These are phyloP conservation scores for Gliomastix tumulicola DNA, from an alignment of 2,329 filamentous ascomycete genomes.

Conservation along the genomic window DNA sequence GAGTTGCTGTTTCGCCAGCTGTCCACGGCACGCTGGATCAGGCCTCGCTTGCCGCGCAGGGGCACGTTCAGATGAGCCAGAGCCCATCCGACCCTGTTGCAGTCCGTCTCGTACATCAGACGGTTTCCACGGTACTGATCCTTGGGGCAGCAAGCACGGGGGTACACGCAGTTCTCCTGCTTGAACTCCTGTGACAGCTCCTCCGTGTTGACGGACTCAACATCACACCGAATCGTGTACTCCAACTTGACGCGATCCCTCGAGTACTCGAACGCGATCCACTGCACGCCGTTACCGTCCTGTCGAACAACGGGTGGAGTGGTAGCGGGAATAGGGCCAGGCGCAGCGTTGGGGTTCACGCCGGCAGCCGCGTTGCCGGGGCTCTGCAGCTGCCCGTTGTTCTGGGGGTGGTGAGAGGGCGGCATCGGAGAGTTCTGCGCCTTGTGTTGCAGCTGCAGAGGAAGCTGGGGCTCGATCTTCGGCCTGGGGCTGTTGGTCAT, in stretches of 20 bases:
- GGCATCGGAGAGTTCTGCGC: conserved; percentile 34
- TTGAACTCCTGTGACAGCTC: conserved; percentile 84
- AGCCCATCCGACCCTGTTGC: conserved; percentile 99
- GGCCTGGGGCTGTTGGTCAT: conserved; percentile 56
- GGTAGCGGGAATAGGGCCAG: conserved; percentile 92
- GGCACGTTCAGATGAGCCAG: conserved; percentile 88
- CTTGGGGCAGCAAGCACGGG: conserved; percentile 87
- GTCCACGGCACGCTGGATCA: conserved; percentile 95
- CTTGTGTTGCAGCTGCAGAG: conserved; percentile 56
- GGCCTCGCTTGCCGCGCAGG: conserved; percentile 83
- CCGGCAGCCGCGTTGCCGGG: conserved; percentile 33
- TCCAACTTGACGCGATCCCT: conserved; percentile 98
- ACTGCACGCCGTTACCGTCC: conserved; percentile 94
- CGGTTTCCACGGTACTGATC: conserved; percentile 96
- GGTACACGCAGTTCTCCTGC: conserved; percentile 97
- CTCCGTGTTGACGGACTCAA: conserved; percentile 92
- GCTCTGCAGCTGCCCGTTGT: conserved; percentile 29
- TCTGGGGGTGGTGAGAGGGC: conserved; percentile 26
- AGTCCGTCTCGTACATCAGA: conserved; percentile 94
- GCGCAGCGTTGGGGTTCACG: conserved; percentile 83
- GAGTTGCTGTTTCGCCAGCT: conserved; percentile 99
- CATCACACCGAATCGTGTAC: conserved; percentile 96
- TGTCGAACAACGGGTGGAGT: conserved; percentile 91
- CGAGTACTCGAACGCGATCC: conserved; percentile 98
- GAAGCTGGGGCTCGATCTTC: conserved; percentile 57